Percentiles rank a stretch among this genome's conserved stretches.
Evolutionary conservation across 352 stramenopile genomes (phyloP).

Genomic region (Pythium apleroticum): DNA sequence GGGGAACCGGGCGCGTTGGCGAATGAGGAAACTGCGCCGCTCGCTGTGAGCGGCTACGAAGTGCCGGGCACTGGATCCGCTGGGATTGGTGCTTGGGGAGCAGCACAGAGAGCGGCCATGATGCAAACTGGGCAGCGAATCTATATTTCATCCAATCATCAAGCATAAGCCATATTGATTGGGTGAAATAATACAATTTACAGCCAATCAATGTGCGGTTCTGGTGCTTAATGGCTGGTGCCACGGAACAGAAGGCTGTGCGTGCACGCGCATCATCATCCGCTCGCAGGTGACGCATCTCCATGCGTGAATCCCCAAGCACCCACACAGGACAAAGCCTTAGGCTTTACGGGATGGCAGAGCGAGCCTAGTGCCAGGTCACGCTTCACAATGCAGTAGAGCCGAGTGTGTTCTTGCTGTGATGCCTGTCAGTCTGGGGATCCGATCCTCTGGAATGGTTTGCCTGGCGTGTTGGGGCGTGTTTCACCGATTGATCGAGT

Average conservation of each 20-base stretch:
- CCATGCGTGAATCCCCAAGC: neutral
- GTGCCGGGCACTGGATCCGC: slow-evolving; percentile 5
- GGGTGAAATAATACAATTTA: too few relatives aligned
- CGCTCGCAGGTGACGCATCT: slow-evolving; percentile 1
- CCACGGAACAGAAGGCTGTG: slow-evolving; percentile 2
- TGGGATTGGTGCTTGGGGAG: slow-evolving; percentile 25
- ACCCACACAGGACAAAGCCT: too few relatives aligned
- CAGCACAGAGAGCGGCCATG: slow-evolving; percentile 19
- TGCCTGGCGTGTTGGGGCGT: too few relatives aligned
- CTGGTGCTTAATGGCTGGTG: neutral
- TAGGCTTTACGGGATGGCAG: too few relatives aligned
- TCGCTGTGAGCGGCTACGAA: neutral
- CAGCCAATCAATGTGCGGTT: neutral
- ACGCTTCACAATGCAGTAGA: too few relatives aligned
- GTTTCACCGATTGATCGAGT: neutral
- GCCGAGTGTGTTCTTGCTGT: too few relatives aligned
- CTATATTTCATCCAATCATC: slow-evolving; percentile 9
- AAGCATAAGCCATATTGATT: too few relatives aligned
- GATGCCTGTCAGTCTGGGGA: too few relatives aligned
- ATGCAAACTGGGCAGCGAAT: slow-evolving; percentile 13
- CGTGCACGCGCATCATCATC: slow-evolving; percentile 9
- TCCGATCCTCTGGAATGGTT: too few relatives aligned
- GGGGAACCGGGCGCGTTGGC: slow-evolving; percentile 11
- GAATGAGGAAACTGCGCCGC: slow-evolving; percentile 12
- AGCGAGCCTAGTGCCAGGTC: too few relatives aligned